Base-by-base conservation (phyloP, 495 filamentous ascomycete species). In the Aspergillus bridgeri region DNA sequence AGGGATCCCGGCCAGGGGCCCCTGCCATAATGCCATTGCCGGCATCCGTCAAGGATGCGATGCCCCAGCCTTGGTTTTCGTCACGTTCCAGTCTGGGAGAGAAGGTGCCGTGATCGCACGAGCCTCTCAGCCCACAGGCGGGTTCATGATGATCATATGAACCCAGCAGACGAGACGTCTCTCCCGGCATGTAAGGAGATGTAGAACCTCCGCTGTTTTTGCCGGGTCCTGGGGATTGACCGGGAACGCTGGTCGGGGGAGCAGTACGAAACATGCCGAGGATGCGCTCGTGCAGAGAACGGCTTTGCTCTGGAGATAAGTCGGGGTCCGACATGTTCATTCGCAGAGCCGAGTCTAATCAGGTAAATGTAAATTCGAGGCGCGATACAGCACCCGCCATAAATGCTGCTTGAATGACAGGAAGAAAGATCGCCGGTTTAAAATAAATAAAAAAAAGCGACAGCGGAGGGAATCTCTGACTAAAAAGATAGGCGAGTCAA, bases 91-190 rank as follows among this genome's bases (percentile, higher is more conserved):
- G 74, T n/a, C 81, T 78, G 11, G 89, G 88, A 17, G 88, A 91
- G 69, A 91, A 90, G n/a, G 87, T 88, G 56, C 90, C 90, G 71
- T 92, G 89, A 59, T 84, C 81, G 75, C 87, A 91, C 53, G 60
- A 60, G 45, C 78, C 60, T 54, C 75, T 66, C 64, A 75, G 49
- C 48, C 75, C 77, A 45, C 75, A 77, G 6, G 64, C 59, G 49
- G 74, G 71, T 21, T 67, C 65, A 42, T 57, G 57, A 29, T 63
- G 68, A 45, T 75, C 54, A 53, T 79, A 78, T 4, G 71, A 74
- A 45, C 72, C 66, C 45, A 80, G 59, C 8, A 78, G 64, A 21
- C 71, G 66, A 42, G 72, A 6, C 63, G 63, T 47, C 66, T 67
- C 33, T 48, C 47, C 7, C 8, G 33, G 33, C 0, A 13, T 38